Evolutionary conservation across 2,329 filamentous ascomycete genomes (phyloP).

Genomic region (Balansia obtecta): DNA sequence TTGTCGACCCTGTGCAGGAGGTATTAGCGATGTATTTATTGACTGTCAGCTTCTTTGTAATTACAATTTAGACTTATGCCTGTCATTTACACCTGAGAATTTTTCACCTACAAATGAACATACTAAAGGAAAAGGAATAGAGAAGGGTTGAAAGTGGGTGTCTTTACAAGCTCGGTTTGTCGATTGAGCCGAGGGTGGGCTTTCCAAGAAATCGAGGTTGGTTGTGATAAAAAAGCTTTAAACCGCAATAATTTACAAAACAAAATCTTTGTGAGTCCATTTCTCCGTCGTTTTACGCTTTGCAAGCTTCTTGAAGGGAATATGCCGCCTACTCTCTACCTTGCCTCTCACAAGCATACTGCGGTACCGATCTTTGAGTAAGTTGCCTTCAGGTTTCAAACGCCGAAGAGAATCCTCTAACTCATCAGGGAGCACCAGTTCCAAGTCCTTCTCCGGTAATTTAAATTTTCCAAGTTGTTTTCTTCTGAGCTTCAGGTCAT

Average conservation of each 20-base stretch:
- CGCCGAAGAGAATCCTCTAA: slow-evolving; percentile 68
- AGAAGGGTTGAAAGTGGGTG: no score
- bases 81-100: no score
- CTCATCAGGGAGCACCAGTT: slow-evolving; percentile 74
- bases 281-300: slow-evolving; percentile 82
- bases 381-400: slow-evolving; percentile 89
- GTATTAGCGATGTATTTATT: no score
- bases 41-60: background rate
- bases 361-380: slow-evolving; percentile 83
- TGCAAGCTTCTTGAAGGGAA: slow-evolving; percentile 71
- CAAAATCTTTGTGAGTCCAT: slow-evolving; percentile 94
- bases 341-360: slow-evolving; percentile 82
- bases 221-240: background rate
- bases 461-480: slow-evolving; percentile 62
- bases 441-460: slow-evolving; percentile 66
- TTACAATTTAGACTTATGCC: no score
- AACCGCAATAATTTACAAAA: slow-evolving; percentile 2
- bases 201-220: background rate
- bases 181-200: background rate
- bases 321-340: slow-evolving; percentile 68
- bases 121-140: no score
- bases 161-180: background rate
- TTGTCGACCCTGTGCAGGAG: background rate
- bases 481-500: slow-evolving; percentile 54
- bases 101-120: no score